Conservation (phyloP, 225 moss, liverwort and hornwort genomes). For the Antitrichia curtipendula region DNA sequence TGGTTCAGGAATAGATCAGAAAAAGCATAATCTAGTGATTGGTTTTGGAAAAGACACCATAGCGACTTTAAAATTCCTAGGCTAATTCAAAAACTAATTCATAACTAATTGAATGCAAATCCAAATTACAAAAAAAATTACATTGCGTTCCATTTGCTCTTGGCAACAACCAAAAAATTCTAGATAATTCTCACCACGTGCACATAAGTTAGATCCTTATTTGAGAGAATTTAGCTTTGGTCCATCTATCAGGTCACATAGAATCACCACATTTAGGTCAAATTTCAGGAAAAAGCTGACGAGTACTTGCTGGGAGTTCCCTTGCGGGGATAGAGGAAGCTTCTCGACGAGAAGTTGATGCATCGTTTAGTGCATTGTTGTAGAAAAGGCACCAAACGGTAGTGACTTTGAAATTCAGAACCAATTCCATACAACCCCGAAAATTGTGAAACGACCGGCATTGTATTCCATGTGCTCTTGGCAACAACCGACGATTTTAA, state of each 20-base stretch:
- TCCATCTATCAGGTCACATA: neutral
- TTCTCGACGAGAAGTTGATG: neutral
- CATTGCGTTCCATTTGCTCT: neutral
- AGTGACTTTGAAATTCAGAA: neutral
- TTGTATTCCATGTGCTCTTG: neutral
- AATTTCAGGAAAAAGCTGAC: neutral
- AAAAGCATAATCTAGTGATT: neutral
- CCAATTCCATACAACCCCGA: neutral
- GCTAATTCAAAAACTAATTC: neutral
- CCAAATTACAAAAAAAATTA: neutral
- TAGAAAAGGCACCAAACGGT: neutral
- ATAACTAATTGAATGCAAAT: neutral
- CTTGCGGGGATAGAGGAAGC: neutral
- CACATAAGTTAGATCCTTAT: neutral
- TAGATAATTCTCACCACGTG: neutral
- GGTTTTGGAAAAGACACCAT: neutral
- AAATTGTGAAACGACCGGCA: neutral
- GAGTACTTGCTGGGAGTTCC: neutral
- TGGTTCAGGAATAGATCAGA: neutral
- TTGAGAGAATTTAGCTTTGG: neutral
- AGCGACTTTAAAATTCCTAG: neutral
- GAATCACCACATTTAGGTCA: neutral
- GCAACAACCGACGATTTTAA: neutral
- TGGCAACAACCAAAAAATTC: neutral
- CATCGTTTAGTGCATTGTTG: neutral